Conservation (phyloP, 345 rosid genomes). For the Sisymbrium irio region DNA sequence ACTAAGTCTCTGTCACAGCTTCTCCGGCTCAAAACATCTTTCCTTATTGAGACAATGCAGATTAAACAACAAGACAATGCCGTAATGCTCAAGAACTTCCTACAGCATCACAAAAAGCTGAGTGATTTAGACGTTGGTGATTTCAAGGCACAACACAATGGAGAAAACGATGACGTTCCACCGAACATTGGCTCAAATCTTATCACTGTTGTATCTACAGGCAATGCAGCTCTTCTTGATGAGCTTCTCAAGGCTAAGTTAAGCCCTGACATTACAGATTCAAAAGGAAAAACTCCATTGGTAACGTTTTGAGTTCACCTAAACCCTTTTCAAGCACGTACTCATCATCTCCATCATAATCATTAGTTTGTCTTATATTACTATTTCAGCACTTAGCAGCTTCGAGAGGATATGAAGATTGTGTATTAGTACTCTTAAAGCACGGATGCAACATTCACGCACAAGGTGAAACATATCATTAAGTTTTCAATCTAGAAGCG, state of each 20-base stretch:
- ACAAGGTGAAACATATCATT: constrained; percentile 49
- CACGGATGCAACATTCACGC: constrained; percentile 72
- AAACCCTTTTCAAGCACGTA: not conserved
- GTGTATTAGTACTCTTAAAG: constrained; percentile 66
- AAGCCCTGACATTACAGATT: constrained; percentile 68
- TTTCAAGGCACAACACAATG: constrained; percentile 33
- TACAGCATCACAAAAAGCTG: constrained; percentile 67
- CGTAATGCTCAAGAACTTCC: constrained; percentile 65
- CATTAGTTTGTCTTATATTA: not conserved
- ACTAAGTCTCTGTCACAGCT: constrained; percentile 81
- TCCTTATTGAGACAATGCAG: constrained; percentile 66
- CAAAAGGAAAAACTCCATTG: constrained; percentile 74
- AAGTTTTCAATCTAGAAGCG: no score
- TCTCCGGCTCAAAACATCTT: constrained; percentile 60
- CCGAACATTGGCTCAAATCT: constrained; percentile 50
- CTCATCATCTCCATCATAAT: not conserved
- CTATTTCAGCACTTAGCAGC: constrained; percentile 79
- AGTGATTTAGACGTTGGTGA: constrained; percentile 54
- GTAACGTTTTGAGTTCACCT: constrained; percentile 30
- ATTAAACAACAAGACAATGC: constrained; percentile 65
- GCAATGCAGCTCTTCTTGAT: constrained; percentile 79
- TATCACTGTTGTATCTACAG: constrained; percentile 47
- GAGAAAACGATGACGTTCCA: constrained; percentile 42
- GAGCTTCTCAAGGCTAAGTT: constrained; percentile 79
- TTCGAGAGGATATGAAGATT: constrained; percentile 79